Evolutionary conservation across 495 filamentous ascomycete species (phyloP).

Genomic region (Halenospora varia): DNA sequence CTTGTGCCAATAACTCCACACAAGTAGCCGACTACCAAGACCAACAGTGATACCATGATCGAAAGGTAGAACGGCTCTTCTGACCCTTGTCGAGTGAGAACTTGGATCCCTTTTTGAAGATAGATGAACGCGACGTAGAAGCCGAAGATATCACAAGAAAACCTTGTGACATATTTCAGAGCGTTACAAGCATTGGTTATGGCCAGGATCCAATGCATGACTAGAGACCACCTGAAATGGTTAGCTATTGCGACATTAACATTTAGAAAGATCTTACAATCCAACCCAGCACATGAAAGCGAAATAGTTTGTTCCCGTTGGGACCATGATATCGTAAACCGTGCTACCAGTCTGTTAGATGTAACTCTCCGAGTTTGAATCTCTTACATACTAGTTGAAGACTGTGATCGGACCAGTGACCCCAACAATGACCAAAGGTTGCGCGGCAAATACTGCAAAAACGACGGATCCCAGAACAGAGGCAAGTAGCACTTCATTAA

Average conservation of each 20-base stretch:
- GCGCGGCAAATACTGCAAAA: conserved; percentile 69
- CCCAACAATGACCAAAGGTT: conserved; percentile 83
- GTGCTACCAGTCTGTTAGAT: conserved; percentile 36
- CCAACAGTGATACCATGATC: conserved; percentile 67
- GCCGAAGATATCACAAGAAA: conserved; percentile 84
- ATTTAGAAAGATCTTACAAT: conserved; percentile 37
- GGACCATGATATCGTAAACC: conserved; percentile 74
- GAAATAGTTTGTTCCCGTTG: conserved; percentile 68
- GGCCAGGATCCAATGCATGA: conserved; percentile 77
- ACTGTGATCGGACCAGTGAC: conserved; percentile 88
- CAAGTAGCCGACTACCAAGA: conserved; percentile 66
- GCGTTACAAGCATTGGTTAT: conserved; percentile 78
- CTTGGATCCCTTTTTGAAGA: conserved; percentile 79
- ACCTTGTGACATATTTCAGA: conserved; percentile 75
- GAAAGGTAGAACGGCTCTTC: conserved; percentile 69
- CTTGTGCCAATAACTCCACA: conserved; percentile 67
- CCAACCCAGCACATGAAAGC: conserved; percentile 86
- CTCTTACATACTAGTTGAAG: conserved; percentile 60
- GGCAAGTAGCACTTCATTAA: conserved; percentile 78
- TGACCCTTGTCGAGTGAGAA: conserved; percentile 57
- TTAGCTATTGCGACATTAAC: conserved; percentile 28
- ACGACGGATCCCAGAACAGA: conserved; percentile 76
- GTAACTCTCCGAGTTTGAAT: conserved; percentile 26
- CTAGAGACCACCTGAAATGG: conserved; percentile 55
- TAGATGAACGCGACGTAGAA: conserved; percentile 89